Conservation (phyloP, 768 basidiomycete species). For the Lactarius psammicola region DNA sequence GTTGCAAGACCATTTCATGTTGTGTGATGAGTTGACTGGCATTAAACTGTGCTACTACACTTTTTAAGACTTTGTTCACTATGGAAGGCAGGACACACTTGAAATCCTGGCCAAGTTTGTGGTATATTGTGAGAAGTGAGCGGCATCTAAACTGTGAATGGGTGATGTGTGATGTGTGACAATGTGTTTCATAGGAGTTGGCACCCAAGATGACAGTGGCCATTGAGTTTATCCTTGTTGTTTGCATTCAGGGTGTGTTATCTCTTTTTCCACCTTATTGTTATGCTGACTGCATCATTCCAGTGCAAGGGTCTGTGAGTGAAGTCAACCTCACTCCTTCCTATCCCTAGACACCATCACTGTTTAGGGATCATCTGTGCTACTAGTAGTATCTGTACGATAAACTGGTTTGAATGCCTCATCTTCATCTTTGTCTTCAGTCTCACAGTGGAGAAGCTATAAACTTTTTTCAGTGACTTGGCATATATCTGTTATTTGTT, state of each 20-base stretch:
- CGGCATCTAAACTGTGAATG: no score
- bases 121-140: conserved; percentile 92
- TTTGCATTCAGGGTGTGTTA: no score
- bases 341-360: conserved; percentile 26
- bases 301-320: conserved; percentile 2
- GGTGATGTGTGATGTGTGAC: no score
- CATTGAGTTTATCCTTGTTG: no score
- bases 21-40: conserved; percentile 98
- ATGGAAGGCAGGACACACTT: conserved; percentile 95
- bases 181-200: no score
- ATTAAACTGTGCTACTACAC: conserved; percentile 98
- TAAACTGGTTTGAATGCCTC: neutral
- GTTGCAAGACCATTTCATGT: conserved; percentile 93
- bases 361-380: conserved; percentile 20
- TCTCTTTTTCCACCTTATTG: no score
- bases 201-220: no score
- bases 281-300: no score
- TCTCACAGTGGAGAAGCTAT: conserved; percentile 10
- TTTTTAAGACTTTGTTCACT: conserved; percentile 97
- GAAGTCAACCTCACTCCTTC: conserved; percentile 26
- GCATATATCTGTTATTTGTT: no score
- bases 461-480: conserved; percentile 7
- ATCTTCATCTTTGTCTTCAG: conserved; percentile 22
- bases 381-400: no score
- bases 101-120: conserved; percentile 94